Base-by-base conservation (phyloP, 2,329 filamentous ascomycete species). In the Exophiala calicioides region DNA sequence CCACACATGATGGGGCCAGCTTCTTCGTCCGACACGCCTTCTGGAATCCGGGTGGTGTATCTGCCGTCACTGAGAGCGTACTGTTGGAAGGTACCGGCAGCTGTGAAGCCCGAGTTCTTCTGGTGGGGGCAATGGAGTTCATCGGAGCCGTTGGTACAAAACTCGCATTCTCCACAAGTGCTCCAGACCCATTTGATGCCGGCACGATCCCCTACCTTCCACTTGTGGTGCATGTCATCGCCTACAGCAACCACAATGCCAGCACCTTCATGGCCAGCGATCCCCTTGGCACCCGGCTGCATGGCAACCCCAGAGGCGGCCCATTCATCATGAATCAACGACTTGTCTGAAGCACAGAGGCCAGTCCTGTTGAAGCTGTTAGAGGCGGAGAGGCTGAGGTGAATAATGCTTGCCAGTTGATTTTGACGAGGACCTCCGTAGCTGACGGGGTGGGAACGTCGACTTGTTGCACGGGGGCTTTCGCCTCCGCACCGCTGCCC, bases 121-220 rank as follows among this genome's bases (percentile, higher is more conserved):
- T 68, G 65, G 13, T 63, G 60, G 1, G 61, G 57, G 31, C 66
- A 68, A 32, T 68, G 65, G 18, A 67, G 43, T 33, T 68, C 65
- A 37, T 68, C 65, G 6, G 47, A 58, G 16, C 65, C 64, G 31
- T 51, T 50, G 10, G 47, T 82, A 74, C 90, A 96, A 77, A 87
- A 95, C 60, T 82, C 77, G 73, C 90, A 96, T 56, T 77, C 68
- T 24, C 95, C 76, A 69, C 91, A 96, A 34, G 85, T 84, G 53
- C 88, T 86, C 69, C 95, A 91, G 63, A 95, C 77, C 90, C 90
- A 96, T 57, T 88, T 95, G 70, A 97, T 80, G 65, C 90, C 90
- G 53, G 82, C 91, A 62, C 89, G 75, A 64, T 95, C 89, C 59
- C 90, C 90, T 59, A 95, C 75, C 66, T 89, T 58, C 73, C 56